Base-by-base conservation (phyloP, 371 early-diverging fungal genomes). In the Mycotypha africana region DNA sequence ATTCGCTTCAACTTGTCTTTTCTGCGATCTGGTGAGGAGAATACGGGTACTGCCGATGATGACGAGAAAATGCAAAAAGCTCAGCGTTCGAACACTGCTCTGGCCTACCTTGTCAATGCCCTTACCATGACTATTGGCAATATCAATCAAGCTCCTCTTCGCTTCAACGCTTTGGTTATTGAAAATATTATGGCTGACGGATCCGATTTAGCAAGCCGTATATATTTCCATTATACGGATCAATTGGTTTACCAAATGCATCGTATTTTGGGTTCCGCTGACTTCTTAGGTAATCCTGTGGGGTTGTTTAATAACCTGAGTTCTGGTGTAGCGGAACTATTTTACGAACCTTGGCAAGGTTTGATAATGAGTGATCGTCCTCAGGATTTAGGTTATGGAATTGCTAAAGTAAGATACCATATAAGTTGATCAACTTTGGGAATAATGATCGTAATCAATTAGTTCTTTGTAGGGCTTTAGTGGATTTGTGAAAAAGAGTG, bases 291-390 rank as follows among this genome's bases (percentile, higher is more conserved):
- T 20, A 99, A 99, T 56, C 99, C 99, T 53, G 95, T 97, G 0
- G 97, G 98, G 0, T 65, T 99, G 21, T 98, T 97, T 62, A 95
- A 81, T 66, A 97, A 83, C 48, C 72, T 99, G 33, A 88, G 91
- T 47, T 92, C 94, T 1, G 99, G 98, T 6, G 95, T 97, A 0
- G 79, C 82, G 0, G 97, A 96, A 57, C 79, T 98, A 38, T 99
- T 98, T 65, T 98, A 97, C 67, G 98, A 98, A 53, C 98, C 99
- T 0, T 88, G 90, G 74, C 92, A 95, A 71, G 99, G 99, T 1
- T 85, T 97, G 41, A 86, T 95, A 32, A 90, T 92, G 81, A 94
- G 94, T 44, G 91, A 91, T 39, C 73, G 92, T 11, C 97, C 99
- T 0, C 92, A 95, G 58, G 98, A 96, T 56, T 76, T 97, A 50